Percentiles rank a stretch among this genome's conserved stretches.
phyloP scores from a whole-genome alignment of 345 rosid genomes.

The Murraya koenigii region DNA sequence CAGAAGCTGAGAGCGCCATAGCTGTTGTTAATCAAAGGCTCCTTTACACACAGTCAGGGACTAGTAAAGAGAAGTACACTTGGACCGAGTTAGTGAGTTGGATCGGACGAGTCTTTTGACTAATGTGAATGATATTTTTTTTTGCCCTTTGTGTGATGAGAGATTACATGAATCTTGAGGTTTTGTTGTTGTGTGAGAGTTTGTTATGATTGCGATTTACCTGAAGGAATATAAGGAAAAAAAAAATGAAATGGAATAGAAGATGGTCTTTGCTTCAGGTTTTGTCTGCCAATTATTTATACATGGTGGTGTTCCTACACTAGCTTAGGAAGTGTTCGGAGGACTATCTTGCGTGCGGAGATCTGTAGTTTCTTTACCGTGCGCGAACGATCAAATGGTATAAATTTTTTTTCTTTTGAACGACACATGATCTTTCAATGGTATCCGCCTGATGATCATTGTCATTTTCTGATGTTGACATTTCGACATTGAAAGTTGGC shows the following conservation, averaged over 20 bases:
- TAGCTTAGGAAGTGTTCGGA: not conserved
- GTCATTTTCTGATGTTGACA: not conserved
- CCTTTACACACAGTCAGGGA: not conserved
- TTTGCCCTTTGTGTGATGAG: not conserved
- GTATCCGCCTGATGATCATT: not conserved
- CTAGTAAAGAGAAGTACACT: conserved; percentile 1
- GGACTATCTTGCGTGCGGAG: not conserved
- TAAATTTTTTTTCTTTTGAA: too few species aligned
- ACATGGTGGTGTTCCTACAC: not conserved
- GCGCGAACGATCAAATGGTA: not conserved
- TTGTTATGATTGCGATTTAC: not conserved
- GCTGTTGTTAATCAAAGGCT: not conserved
- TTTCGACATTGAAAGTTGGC: not conserved
- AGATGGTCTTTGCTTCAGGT: not conserved
- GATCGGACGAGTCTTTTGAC: conserved; percentile 33
- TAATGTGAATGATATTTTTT: conserved; percentile 4
- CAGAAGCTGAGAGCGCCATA: conserved; percentile 93
- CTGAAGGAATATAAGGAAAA: not conserved
- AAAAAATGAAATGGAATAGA: not conserved
- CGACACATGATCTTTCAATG: not conserved
- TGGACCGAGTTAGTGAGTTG: conserved; percentile 32
- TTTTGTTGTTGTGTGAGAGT: not conserved
- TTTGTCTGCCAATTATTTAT: not conserved
- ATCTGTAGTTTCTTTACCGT: not conserved
- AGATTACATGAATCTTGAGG: conserved; percentile 1